Base-by-base conservation (phyloP, 169 alveolate genomes). In the Plasmodium relictum region DNA sequence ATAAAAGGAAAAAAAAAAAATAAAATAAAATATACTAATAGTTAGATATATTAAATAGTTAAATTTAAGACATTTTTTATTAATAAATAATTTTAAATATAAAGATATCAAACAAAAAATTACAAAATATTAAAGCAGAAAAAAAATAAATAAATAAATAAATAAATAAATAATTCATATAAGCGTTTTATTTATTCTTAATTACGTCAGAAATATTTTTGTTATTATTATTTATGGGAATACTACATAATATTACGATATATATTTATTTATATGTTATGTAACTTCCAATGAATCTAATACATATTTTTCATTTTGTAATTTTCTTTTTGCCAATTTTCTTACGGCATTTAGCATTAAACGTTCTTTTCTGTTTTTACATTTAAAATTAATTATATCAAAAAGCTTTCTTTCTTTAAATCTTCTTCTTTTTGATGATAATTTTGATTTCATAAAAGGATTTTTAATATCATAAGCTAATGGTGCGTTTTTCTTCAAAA, bases 381-480 rank as follows among this genome's bases (percentile, higher is more conserved):
- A 94, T n/a, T 94, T 74, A 61, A 88, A 90, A 45, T 73, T 89
- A 24, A 94, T 93, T 54, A 89, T 91, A 26, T 92, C 89, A 48
- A 94, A 94, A n/a, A 88, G 91, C 20, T 88, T 93, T 59, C 93
- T 73, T 65, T 92, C 94, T 37, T 94, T 88, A 65, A 71, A 92
- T 41, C 95, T 78, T 44, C 96, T 88, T 62, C 96, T 52, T 70
- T 88, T 76, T 9, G 96, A 94, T 8, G 96, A 92, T 78, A 90
- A 66, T 65, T 76, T 50, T 16, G 96, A 87, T 37, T 93, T 88
- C 65, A 85, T 89, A 76, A 86, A 94, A 14, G 95, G 96, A 56
- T 89, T 74, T 41, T 86, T 92, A 9, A 94, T 76, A 71, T 94
- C 95, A 63, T 94, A 94, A 3, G 96, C 95, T 20, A 94, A 68